These are phyloP conservation scores for Brassica nigra DNA, from an alignment of 345 rosid species.

Conservation along the genomic window DNA sequence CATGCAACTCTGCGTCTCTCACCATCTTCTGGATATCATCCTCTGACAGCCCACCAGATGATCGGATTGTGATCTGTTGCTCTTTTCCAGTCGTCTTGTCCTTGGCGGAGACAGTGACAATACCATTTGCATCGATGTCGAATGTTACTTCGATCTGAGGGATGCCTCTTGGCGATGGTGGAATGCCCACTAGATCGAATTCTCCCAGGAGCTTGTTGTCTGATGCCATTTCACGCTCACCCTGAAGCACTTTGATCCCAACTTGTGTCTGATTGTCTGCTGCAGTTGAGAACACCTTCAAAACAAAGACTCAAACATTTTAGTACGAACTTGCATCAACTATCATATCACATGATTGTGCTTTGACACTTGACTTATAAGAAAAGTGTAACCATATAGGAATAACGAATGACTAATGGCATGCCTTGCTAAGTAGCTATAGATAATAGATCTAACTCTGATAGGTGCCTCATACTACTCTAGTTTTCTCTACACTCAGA, in stretches of 20 bases:
- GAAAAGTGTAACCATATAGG: not conserved
- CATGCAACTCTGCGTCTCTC: slow-evolving; percentile 73
- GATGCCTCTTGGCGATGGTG: slow-evolving; percentile 82
- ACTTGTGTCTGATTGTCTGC: slow-evolving; percentile 90
- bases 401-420: not conserved
- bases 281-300: slow-evolving; percentile 85
- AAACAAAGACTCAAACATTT: slow-evolving; percentile 2
- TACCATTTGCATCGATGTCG: slow-evolving; percentile 93
- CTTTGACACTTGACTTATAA: not conserved
- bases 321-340: not conserved
- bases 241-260: slow-evolving; percentile 86
- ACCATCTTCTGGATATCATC: slow-evolving; percentile 91
- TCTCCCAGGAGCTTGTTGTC: slow-evolving; percentile 86
- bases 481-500: not conserved
- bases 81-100: slow-evolving; percentile 82
- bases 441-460: not conserved
- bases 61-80: slow-evolving; percentile 85
- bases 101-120: slow-evolving; percentile 87
- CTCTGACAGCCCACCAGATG: slow-evolving; percentile 86
- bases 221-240: slow-evolving; percentile 87
- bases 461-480: not conserved
- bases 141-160: slow-evolving; percentile 90
- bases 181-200: slow-evolving; percentile 83
- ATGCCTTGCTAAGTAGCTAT: slow-evolving; percentile 1
- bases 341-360: not conserved